These are phyloP conservation scores for Ambrosiella cleistominuta DNA, from an alignment of 2,329 filamentous ascomycete species.

Conservation along the genomic window DNA sequence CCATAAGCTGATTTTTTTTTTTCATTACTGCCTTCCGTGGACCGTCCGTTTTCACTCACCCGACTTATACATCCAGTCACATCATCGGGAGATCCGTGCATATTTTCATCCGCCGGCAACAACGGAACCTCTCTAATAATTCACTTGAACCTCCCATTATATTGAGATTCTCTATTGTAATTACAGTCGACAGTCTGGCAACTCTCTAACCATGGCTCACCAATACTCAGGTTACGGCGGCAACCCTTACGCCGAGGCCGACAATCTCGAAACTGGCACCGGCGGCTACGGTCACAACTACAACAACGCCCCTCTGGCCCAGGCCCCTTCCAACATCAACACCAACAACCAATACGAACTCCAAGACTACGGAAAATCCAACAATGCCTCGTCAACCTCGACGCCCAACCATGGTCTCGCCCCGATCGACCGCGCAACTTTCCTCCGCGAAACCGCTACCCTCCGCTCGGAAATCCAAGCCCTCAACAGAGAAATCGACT, in stretches of 20 bases:
- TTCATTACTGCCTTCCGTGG: too few relatives aligned
- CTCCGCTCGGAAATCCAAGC: conserved; percentile 50
- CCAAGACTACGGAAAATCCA: conserved; percentile 30
- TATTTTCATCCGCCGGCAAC: too few relatives aligned
- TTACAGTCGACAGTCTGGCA: background rate
- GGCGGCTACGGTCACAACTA: conserved; percentile 18
- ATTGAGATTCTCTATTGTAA: too few relatives aligned
- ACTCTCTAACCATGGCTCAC: conserved; percentile 5
- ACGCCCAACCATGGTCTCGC: conserved; percentile 8
- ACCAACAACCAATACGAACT: conserved; percentile 28
- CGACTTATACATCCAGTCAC: too few relatives aligned
- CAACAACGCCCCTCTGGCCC: conserved; percentile 19
- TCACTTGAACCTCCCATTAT: too few relatives aligned
- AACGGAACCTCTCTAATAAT: too few relatives aligned
- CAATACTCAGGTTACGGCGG: conserved; percentile 42
- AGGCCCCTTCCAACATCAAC: conserved; percentile 7
- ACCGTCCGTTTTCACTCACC: too few relatives aligned
- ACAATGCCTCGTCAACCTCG: conserved; percentile 16
- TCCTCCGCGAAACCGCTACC: conserved; percentile 47
- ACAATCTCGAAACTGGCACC: conserved; percentile 16
- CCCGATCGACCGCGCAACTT: conserved; percentile 44
- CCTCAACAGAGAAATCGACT: conserved; percentile 47
- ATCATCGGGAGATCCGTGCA: too few relatives aligned
- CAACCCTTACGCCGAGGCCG: conserved; percentile 37
- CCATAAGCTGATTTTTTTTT: too few relatives aligned